phyloP scores from a whole-genome alignment of 768 basidiomycete genomes.

The Mycena albidolilacea region DNA sequence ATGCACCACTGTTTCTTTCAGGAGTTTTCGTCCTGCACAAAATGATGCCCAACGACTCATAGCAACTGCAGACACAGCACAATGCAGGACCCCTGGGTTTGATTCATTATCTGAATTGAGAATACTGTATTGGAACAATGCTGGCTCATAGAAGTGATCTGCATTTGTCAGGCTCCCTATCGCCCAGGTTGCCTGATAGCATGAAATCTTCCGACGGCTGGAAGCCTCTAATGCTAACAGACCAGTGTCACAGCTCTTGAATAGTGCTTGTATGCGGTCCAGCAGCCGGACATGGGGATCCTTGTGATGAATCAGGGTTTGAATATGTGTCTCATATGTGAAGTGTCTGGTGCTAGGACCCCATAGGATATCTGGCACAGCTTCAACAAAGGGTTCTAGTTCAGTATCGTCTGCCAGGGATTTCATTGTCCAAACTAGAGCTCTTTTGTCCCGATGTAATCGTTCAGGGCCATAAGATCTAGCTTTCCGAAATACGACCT shows the following conservation, averaged over 20 bases:
- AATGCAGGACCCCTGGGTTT: background rate
- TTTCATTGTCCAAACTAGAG: slow-evolving; percentile 1
- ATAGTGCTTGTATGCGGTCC: background rate
- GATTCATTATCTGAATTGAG: background rate
- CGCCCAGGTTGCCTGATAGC: slow-evolving; percentile 9
- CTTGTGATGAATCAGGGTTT: background rate
- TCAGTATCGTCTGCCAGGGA: background rate
- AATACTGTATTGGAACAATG: background rate
- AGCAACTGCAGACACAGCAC: background rate
- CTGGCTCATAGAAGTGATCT: background rate
- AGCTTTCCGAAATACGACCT: background rate
- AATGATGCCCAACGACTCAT: slow-evolving; percentile 5
- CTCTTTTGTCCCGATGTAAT: background rate
- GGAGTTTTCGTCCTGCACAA: background rate
- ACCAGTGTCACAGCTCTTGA: slow-evolving; percentile 8
- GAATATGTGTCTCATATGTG: background rate
- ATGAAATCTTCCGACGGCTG: background rate
- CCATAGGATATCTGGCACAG: background rate
- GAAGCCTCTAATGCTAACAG: background rate
- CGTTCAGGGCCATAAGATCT: background rate
- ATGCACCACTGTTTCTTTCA: background rate
- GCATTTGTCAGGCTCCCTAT: background rate
- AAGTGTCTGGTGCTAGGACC: background rate
- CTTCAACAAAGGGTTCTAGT: background rate
- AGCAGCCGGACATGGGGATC: slow-evolving; percentile 2